Evolutionary conservation across 2,329 filamentous ascomycete species (phyloP), one percentile per base, ranked within the genome.

Genomic region (Ascochyta clinopodiicola): DNA sequence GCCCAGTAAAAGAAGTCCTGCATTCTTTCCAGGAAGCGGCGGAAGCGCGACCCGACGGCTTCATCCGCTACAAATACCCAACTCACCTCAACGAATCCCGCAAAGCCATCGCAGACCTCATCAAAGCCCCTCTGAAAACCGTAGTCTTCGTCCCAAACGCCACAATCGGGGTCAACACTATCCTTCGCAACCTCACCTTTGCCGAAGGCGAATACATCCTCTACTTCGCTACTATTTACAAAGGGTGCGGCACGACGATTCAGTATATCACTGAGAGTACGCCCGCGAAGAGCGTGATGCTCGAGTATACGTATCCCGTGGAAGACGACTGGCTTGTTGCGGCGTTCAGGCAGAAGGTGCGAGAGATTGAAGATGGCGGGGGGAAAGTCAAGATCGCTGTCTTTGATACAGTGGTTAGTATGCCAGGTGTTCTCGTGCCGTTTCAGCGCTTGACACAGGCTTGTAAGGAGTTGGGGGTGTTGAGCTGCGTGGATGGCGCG

Each of bases 91-190:
- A 90, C 59, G 79, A 84, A 59, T 83, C 83, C 9, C 87, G 91
- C 8, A 77, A 75, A 32, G 87, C 87, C 3, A 78, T 93, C 4
- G 49, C 68, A n/a, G 66, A 63, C 22, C 68, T 91, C 21, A 78
- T 97, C 57, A 84, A 90, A 57, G 88, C 84, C 0, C 86, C 88
- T 0, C 69, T 80, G 1, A 81, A 88, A 9, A 86, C 87, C 9
- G 79, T 90, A 35, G 92, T 96, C 0, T 88, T 96, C 61, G 86
- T 96, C 0, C 79, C 84, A 53, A 97, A 97, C 72, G 91, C 92
- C 12, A 96, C 91, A 0, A 88, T 84, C 0, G 91, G 86, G 22
- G 77, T 92, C 42, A 94, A 95, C 76, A 90, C 87, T 0, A 85
- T 96, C 5, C 82, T 96, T n/a, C 86, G 88, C 37, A 93, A 89